Base-by-base conservation (phyloP, 1,139 yeast species). In the Pichia sp. region DNA sequence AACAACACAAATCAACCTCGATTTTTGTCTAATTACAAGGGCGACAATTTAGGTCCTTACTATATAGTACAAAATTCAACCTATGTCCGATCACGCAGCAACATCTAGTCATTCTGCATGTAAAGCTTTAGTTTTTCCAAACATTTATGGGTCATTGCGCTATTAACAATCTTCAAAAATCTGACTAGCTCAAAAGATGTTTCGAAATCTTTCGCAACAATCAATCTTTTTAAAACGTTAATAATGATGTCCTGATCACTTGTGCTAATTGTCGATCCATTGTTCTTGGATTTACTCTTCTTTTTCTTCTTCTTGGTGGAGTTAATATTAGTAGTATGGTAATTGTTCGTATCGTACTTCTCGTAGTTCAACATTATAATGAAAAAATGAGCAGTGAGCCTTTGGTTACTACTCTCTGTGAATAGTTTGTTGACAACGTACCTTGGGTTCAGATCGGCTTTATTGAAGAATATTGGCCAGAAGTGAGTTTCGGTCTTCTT, bases 401-500 rank as follows among this genome's bases (percentile, higher is more conserved):
- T 62, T 33, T 67, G 68, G 38, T 69, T 68, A 19, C 61, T 58
- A 16, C 40, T 33, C 11, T 57, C 52, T 14, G 63, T 62, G 33
- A 68, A 59, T 26, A 55, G 41, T 25, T 45, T 64, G 50, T 46
- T 55, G 42, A 38, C 60, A 52, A 69, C 46, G 18, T 58, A 59
- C 35, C 69, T 58, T 18, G 76, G 69, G 8, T 63, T 53, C 39
- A 62, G 53, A 3, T 55, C 47, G 13, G 67, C 45, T 26, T 57
- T 58, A 6, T 58, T 52, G 48, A 80, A 77, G 25, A 79, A 60
- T 16, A 57, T 58, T 13, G 63, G 57, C 88, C 88, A 80, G 45
- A 73, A 72, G 35, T 70, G 68, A 17, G 70, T 65, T 49, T 80
- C 91, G 14, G 78, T 77, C 49, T 81, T 80, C 42, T 86, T 66